These are phyloP conservation scores for Saccharum officinarum DNA, from an alignment of 176 grass and related monocot species.

Conservation along the genomic window DNA sequence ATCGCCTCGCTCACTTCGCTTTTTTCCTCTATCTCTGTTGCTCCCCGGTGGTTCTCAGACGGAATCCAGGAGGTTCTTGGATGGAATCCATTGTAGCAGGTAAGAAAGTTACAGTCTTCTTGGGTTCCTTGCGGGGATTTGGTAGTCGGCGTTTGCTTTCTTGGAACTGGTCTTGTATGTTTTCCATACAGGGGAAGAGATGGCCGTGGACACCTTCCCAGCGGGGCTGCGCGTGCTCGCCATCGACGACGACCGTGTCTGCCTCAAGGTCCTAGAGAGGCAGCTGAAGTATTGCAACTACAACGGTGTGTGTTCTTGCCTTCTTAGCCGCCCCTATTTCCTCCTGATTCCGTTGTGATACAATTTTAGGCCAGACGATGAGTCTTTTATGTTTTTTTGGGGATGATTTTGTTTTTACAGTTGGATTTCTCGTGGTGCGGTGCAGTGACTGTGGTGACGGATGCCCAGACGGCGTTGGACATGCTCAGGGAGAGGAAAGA, in stretches of 20 bases:
- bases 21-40: not conserved
- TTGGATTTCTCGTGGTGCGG: not conserved
- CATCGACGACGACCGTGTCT: slow-evolving; percentile 36
- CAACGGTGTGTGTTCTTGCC: slow-evolving; percentile 24
- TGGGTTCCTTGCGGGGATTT: not conserved
- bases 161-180: too few relatives aligned
- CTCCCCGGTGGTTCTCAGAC: not conserved
- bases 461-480: slow-evolving; percentile 35
- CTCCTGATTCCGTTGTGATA: not conserved
- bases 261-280: slow-evolving; percentile 13
- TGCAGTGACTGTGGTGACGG: slow-evolving; percentile 39
- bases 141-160: not conserved
- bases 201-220: slow-evolving; percentile 31
- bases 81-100: not conserved
- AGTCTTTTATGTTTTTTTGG: too few relatives aligned
- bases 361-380: too few relatives aligned
- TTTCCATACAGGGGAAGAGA: too few relatives aligned
- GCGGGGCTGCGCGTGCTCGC: slow-evolving; percentile 48
- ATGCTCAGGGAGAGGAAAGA: slow-evolving; percentile 48
- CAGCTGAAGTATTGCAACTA: slow-evolving; percentile 37
- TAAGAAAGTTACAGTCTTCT: slow-evolving; percentile 2
- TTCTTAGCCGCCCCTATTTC: not conserved
- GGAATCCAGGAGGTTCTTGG: too few relatives aligned
- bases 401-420: not conserved
- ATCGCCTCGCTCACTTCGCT: not conserved